Evolutionary conservation across 164 flowering plant genomes (phyloP).

Genomic region (Aristolochia contorta): DNA sequence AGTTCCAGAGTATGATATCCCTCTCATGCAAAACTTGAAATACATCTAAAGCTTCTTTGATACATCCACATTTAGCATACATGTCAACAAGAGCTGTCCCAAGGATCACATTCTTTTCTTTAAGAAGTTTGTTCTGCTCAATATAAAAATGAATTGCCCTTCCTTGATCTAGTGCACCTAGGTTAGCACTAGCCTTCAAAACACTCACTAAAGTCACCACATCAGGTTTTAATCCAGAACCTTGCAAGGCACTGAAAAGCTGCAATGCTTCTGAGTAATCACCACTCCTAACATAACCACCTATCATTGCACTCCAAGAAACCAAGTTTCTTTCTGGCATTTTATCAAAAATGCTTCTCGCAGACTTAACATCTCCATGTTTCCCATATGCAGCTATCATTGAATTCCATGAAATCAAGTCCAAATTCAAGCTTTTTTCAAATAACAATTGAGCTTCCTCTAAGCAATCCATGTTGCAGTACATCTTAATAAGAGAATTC

Average conservation of each 20-base stretch:
- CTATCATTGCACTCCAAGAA: slow-evolving; percentile 45
- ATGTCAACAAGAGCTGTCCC: slow-evolving; percentile 33
- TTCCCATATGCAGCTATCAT: slow-evolving; percentile 21
- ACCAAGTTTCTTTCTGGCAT: slow-evolving; percentile 12
- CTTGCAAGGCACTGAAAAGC: slow-evolving; percentile 30
- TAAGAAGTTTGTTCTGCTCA: slow-evolving; percentile 7
- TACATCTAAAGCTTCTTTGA: slow-evolving; percentile 22
- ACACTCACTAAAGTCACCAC: slow-evolving; percentile 28
- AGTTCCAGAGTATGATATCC: slow-evolving; percentile 25
- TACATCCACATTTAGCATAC: slow-evolving; percentile 40
- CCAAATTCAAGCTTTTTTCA: slow-evolving; percentile 16
- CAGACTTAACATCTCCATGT: slow-evolving; percentile 24
- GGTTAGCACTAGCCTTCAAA: slow-evolving; percentile 36
- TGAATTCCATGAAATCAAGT: slow-evolving; percentile 19
- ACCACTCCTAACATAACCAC: slow-evolving; percentile 29
- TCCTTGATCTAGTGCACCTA: slow-evolving; percentile 38
- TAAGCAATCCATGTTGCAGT: slow-evolving; percentile 1
- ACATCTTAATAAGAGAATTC: slow-evolving; percentile 7
- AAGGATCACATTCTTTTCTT: slow-evolving; percentile 17
- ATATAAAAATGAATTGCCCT: slow-evolving; percentile 32
- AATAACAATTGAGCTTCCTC: slow-evolving; percentile 12
- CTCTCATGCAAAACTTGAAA: slow-evolving; percentile 18
- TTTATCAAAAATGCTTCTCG: slow-evolving; percentile 14
- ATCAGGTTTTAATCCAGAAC: slow-evolving; percentile 26
- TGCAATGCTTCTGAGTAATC: slow-evolving; percentile 25